Base-by-base conservation (phyloP, 441 rosid genomes). In the Dalechampia spathulata region DNA sequence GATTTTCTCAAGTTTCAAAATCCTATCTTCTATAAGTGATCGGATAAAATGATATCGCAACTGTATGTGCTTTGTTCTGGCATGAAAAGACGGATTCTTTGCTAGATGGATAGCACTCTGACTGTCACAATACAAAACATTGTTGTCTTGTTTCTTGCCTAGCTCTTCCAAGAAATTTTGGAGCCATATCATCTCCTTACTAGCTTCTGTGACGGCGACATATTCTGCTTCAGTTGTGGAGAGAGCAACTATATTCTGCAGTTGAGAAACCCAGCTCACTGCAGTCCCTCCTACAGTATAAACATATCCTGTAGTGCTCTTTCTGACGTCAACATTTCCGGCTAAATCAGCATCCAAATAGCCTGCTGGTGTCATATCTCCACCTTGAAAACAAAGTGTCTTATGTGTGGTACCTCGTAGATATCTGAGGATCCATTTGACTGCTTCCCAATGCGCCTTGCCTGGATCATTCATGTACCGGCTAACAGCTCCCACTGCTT, bases 401-500 rank as follows among this genome's bases (percentile, higher is more conserved):
- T 19, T 52, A 7, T 19, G 2, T 37, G 30, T 17, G 5, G 21
- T 37, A 7, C 39, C 39, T 32, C 11, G 8, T 19, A 53, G 14
- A 16, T 53, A 19, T 21, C 57, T 53, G 19, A 14, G 38, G 36
- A 26, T 27, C 45, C 38, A 53, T 37, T 26, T 19, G 3, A 43
- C 17, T 39, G 38, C 9, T 14, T 4, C 34, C 34, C 34, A 30
- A 30, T 30, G 34, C 8, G 8, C 34, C 8, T 30, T 30, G 4
- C 34, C 6, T 36, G 38, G 45, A 36, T 53, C 37, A 36, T 44
- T 36, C 28, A 53, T 36, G 38, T 1, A 53, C 45, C 19, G 30
- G 16, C 57, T 39, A 36, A 53, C 57, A 36, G 37, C 57, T 53
- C 57, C 20, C 44, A 53, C 30, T 37, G 44, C 16, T 10, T 36